A percentile compares a stretch with the other conserved stretches of the same genome.
These are phyloP conservation scores for Protomyces gravidus DNA, from an alignment of 1,139 yeast genomes.

Conservation along the genomic window DNA sequence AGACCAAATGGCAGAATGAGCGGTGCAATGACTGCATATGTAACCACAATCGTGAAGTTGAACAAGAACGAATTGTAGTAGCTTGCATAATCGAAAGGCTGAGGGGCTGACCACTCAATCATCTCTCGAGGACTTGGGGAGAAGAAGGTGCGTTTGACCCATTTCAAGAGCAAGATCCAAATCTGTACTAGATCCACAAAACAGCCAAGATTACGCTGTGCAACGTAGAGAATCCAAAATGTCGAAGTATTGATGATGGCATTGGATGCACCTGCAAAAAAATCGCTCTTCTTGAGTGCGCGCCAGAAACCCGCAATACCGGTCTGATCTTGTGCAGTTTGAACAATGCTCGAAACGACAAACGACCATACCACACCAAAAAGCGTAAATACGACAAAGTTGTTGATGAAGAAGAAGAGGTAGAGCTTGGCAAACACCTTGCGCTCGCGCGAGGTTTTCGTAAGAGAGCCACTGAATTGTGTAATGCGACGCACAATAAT, in stretches of 20 bases:
- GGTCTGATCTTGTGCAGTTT: constrained; percentile 27
- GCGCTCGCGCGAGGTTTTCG: constrained; percentile 43
- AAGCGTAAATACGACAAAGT: constrained; percentile 36
- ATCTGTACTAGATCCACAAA: constrained; percentile 41
- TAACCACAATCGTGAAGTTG: constrained; percentile 43
- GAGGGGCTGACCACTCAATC: constrained; percentile 42
- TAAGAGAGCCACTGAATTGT: constrained; percentile 43
- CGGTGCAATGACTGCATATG: constrained; percentile 45
- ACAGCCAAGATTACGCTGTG: constrained; percentile 40
- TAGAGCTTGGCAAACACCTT: constrained; percentile 44
- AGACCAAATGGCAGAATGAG: constrained; percentile 42
- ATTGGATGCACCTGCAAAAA: constrained; percentile 19
- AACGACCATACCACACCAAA: constrained; percentile 45
- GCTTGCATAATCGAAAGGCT: constrained; percentile 41
- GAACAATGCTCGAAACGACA: constrained; percentile 39
- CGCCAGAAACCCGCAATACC: constrained; percentile 35
- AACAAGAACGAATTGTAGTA: constrained; percentile 42
- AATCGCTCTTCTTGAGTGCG: constrained; percentile 26
- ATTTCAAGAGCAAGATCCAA: constrained; percentile 38
- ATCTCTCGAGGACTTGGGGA: constrained; percentile 44
- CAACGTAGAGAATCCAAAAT: constrained; percentile 46
- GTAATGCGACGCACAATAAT: constrained; percentile 42
- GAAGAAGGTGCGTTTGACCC: constrained; percentile 37
- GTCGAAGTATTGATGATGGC: constrained; percentile 44
- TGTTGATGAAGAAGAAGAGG: constrained; percentile 42